phyloP scores from a whole-genome alignment of 257 asterid species.

The Solanum sejunctum region DNA sequence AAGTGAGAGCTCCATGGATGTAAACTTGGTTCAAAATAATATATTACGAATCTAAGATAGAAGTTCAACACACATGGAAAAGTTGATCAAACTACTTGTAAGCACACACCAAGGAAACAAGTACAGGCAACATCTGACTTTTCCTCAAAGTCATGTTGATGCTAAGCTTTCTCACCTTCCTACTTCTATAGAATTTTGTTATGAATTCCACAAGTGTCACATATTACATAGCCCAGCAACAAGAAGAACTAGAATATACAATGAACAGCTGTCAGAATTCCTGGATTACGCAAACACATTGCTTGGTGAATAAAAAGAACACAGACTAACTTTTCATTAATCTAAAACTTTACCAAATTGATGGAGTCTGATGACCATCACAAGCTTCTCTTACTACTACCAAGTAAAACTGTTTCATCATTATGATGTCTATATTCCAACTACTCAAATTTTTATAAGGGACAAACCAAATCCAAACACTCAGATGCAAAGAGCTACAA shows the following conservation, averaged over 20 bases:
- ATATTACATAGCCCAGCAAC: background rate
- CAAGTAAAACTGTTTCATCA: background rate
- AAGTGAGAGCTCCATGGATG: background rate
- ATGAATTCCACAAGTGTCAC: background rate
- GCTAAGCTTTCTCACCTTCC: background rate
- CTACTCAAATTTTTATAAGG: background rate
- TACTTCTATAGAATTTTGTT: background rate
- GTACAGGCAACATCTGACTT: background rate
- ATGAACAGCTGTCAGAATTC: background rate
- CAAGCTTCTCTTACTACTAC: background rate
- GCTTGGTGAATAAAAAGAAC: background rate
- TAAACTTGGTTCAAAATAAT: background rate
- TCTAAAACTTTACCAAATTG: background rate
- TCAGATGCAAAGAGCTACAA: background rate
- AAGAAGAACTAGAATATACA: background rate
- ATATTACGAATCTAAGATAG: background rate
- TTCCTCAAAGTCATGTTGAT: background rate
- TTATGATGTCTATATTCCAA: background rate
- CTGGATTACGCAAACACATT: background rate
- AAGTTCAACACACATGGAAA: background rate
- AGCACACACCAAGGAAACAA: background rate
- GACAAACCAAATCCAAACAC: background rate
- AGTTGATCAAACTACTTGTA: background rate
- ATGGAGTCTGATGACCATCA: background rate
- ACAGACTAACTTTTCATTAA: background rate